Conservation (phyloP, 148 eudicot species). For the Hydrangea macrophylla region DNA sequence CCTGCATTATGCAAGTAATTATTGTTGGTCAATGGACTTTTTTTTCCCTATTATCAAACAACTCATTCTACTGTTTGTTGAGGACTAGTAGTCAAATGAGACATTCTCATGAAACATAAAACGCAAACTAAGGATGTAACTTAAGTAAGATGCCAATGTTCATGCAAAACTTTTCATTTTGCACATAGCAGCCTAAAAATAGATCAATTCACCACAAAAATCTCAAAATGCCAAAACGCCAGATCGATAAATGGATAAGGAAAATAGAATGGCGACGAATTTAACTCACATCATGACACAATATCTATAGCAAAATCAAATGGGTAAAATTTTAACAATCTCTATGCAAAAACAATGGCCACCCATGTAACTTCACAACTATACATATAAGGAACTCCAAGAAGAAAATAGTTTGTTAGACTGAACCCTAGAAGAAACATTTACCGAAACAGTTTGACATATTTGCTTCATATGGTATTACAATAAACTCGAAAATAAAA, state of each 20-base stretch:
- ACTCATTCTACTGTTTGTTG: neutral
- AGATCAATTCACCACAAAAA: neutral
- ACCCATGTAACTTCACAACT: neutral
- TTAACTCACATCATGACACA: neutral
- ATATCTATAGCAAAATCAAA: constrained; percentile 3
- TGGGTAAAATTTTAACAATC: neutral
- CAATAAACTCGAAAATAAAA: neutral
- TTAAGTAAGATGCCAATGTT: neutral
- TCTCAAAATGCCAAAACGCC: neutral
- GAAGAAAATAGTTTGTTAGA: neutral
- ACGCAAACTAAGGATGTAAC: neutral
- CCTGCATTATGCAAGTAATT: neutral
- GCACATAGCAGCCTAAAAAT: neutral
- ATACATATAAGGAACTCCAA: neutral
- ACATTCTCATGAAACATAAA: neutral
- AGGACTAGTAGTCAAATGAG: constrained; percentile 1
- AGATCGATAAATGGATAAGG: neutral
- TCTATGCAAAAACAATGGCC: neutral
- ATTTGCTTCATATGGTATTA: neutral
- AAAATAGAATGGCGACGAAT: neutral
- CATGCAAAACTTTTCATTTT: neutral
- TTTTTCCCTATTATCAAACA: neutral
- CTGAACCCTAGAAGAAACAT: neutral
- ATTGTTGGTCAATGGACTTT: neutral
- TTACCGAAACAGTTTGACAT: neutral